Percentiles rank a stretch among this genome's conserved stretches.
Conservation (phyloP, 371 early-diverging fungal species). For the Phascolomyces articulosus region DNA sequence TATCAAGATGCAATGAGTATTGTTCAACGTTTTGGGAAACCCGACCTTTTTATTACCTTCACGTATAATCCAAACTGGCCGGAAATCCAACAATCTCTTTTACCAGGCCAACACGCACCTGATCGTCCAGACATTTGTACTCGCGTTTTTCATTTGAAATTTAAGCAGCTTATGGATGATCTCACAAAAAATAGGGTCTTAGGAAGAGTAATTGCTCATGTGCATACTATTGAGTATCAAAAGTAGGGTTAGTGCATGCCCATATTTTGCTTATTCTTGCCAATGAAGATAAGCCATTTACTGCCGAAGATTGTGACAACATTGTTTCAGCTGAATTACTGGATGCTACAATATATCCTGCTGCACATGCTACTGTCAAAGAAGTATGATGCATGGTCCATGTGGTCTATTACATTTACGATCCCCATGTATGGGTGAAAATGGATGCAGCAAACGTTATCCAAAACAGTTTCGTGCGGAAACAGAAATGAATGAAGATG, state of each 20-base stretch:
- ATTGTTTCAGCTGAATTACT: conserved; percentile 38
- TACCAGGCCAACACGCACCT: neutral
- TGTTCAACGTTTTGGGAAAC: neutral
- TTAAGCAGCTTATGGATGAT: conserved; percentile 17
- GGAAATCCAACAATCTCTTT: neutral
- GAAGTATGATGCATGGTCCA: conserved; percentile 36
- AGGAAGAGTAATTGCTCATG: conserved; percentile 19
- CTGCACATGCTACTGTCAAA: conserved; percentile 26
- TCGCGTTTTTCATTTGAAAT: neutral
- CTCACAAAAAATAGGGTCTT: conserved; percentile 22
- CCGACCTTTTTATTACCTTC: neutral
- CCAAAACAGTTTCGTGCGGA: conserved; percentile 17
- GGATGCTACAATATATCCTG: conserved; percentile 16
- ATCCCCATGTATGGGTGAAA: conserved; percentile 30
- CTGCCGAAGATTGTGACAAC: conserved; percentile 23
- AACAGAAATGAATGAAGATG: conserved; percentile 8
- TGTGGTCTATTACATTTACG: conserved; percentile 14
- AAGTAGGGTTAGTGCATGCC: conserved; percentile 31
- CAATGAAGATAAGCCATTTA: conserved; percentile 18
- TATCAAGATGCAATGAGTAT: conserved; percentile 3
- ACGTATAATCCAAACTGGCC: neutral
- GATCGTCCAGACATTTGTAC: neutral
- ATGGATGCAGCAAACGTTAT: conserved; percentile 13
- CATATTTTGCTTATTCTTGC: too few species aligned
- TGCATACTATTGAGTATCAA: conserved; percentile 24